Evolutionary conservation across 2,329 filamentous ascomycete genomes (phyloP).

Genomic region (Phialocephala sp.): DNA sequence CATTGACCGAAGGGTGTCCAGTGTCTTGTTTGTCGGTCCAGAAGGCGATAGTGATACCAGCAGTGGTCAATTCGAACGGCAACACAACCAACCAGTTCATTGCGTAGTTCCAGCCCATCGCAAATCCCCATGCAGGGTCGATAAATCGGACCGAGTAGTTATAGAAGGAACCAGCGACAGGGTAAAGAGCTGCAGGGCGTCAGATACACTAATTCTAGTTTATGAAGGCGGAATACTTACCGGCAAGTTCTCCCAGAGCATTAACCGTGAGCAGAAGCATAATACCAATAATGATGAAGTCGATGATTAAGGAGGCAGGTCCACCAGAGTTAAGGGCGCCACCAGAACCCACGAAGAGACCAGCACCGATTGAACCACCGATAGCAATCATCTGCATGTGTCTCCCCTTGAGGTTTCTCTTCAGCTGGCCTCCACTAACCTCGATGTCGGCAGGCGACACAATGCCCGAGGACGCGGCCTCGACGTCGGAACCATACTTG

Average conservation of each 20-base stretch:
- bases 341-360: constrained; percentile 56
- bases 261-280: constrained; percentile 71
- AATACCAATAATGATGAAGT: constrained; percentile 77
- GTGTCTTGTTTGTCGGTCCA: constrained; percentile 64
- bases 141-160: constrained; percentile 91
- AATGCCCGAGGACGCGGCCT: constrained; percentile 16
- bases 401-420: constrained; percentile 50
- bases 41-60: constrained; percentile 81
- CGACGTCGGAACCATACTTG: constrained; percentile 22
- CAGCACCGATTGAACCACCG: constrained; percentile 56
- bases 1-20: constrained; percentile 50
- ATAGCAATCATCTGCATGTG: constrained; percentile 60
- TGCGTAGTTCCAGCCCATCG: constrained; percentile 93
- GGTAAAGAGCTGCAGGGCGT: constrained; percentile 63
- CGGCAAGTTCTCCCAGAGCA: constrained; percentile 88
- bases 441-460: constrained; percentile 25
- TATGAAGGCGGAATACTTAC: constrained; percentile 63
- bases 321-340: constrained; percentile 53
- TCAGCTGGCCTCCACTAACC: constrained; percentile 42
- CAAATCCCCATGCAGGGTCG: constrained; percentile 94
- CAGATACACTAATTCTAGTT: neutral
- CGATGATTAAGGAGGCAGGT: constrained; percentile 77
- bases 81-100: constrained; percentile 86
- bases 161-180: constrained; percentile 89
- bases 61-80: constrained; percentile 85